These are phyloP conservation scores for Populus trichocarpa DNA, from an alignment of 441 rosid genomes.

Conservation along the genomic window DNA sequence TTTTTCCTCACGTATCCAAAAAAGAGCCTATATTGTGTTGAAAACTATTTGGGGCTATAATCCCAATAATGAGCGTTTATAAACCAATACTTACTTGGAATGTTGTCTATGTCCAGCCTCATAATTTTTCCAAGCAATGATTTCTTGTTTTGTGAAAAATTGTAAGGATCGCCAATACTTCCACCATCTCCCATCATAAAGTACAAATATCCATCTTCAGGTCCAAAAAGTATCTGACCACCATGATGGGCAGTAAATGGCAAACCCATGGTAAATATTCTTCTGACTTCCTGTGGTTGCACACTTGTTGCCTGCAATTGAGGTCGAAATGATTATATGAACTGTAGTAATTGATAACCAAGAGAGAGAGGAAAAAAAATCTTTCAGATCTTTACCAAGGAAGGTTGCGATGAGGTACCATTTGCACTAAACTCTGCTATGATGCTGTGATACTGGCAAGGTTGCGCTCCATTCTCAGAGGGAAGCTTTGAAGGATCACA, in stretches of 20 bases:
- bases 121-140: conserved; percentile 60
- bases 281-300: conserved; percentile 47
- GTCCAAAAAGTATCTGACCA: conserved; percentile 66
- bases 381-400: conserved; percentile 28
- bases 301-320: conserved; percentile 31
- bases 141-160: conserved; percentile 65
- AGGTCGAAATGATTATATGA: not conserved
- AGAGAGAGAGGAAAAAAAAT: not conserved
- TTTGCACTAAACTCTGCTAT: conserved; percentile 50
- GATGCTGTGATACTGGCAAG: conserved; percentile 46
- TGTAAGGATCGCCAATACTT: conserved; percentile 40
- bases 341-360: not conserved
- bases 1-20: not conserved
- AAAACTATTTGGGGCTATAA: not conserved
- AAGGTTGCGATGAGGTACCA: conserved; percentile 27
- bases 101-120: conserved; percentile 55
- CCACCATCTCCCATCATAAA: conserved; percentile 63
- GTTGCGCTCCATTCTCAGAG: conserved; percentile 33
- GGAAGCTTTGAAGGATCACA: conserved; percentile 51
- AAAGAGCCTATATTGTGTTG: not conserved
- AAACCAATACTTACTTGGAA: conserved; percentile 38
- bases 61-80: not conserved
- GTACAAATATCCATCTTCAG: conserved; percentile 55
- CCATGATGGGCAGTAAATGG: conserved; percentile 44
- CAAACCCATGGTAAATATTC: conserved; percentile 62